Conservation (phyloP, 805 yeast species). For the Cyberlindnera mississippiensis region DNA sequence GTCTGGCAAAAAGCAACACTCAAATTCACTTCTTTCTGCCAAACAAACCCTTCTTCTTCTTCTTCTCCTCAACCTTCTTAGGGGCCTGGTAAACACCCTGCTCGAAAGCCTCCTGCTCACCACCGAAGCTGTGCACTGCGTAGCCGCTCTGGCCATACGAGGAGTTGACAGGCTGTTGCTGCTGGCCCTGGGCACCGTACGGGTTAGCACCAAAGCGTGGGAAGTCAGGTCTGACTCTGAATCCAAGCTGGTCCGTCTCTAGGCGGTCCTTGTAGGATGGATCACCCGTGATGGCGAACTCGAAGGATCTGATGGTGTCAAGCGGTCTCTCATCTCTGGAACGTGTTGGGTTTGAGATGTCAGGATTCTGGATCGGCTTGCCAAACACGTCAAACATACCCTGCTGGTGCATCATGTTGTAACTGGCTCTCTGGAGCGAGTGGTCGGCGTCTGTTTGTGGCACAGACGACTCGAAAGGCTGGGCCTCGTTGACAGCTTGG, state of each 20-base stretch:
- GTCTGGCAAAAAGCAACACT: no score
- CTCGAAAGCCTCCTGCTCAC: conserved; percentile 50
- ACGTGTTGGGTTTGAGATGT: conserved; percentile 90
- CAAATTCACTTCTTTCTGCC: conserved; percentile 60
- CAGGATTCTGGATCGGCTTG: conserved; percentile 69
- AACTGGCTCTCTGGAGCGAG: conserved; percentile 24
- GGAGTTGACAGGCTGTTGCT: not conserved
- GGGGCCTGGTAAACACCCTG: conserved; percentile 63
- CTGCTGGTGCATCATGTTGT: conserved; percentile 41
- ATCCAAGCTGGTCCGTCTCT: conserved; percentile 76
- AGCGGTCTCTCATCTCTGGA: conserved; percentile 93
- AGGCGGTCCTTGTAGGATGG: conserved; percentile 70
- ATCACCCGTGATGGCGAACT: conserved; percentile 93
- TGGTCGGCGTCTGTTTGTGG: conserved; percentile 17
- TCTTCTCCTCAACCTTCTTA: conserved; percentile 43
- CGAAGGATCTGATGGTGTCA: conserved; percentile 92
- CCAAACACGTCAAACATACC: conserved; percentile 84
- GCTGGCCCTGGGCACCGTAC: conserved; percentile 24
- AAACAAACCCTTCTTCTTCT: conserved; percentile 79
- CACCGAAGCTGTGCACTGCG: conserved; percentile 29
- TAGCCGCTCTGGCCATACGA: conserved; percentile 11
- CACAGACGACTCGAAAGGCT: conserved; percentile 70
- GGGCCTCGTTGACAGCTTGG: conserved; percentile 90
- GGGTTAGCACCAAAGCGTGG: conserved; percentile 44
- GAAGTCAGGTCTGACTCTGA: conserved; percentile 79